Evolutionary conservation across 805 yeast species (phyloP), one percentile per base, ranked within the genome.

Genomic region (Sugiyamaella americana): DNA sequence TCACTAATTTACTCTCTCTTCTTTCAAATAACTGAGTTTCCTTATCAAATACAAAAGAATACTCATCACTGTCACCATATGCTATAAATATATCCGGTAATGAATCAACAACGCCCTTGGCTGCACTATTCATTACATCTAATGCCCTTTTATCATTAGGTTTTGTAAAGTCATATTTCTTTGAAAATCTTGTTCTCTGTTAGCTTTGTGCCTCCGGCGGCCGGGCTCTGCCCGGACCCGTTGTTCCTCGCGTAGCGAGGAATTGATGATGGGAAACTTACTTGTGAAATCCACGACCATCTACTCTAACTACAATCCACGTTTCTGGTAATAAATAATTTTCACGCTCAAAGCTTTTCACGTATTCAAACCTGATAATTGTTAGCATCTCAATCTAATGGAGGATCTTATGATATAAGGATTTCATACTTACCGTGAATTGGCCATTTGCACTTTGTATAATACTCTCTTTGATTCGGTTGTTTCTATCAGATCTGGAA

Each of bases 11-110:
- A 64, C 79, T 74, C 51, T 84, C 89, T 50, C 98, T 68, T 57
- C 98, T 70, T 54, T 89, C 95, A 58, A 83, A 91, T 50, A 91
- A 62, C 1, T 66, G 67, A n/a, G 93, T 79, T 26, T 70, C 70
- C 38, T 73, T 76, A 29, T 79, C 69, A 44, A 93, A 65, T 3
- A 91, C 75, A 63, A 91, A 91, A 11, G 91, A 82, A 61, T 84
- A 93, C 67, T 93, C 98, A 64, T 93, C 98, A 34, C 95, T 83
- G 58, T 93, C 98, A 0, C 98, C 98, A 61, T 84, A 93, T 0
- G 96, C 95, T 62, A 89, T 53, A 6, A 81, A 58, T 0, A 87
- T 74, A 52, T 93, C 98, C 5, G 84, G 77, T 36, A 87, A 76
- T 34, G 75, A 71, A 26, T 72, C 64, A 69, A 85, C 74, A 8